phyloP scores from a whole-genome alignment of 1,139 yeast species.

The Lizanozyma gosingica region DNA sequence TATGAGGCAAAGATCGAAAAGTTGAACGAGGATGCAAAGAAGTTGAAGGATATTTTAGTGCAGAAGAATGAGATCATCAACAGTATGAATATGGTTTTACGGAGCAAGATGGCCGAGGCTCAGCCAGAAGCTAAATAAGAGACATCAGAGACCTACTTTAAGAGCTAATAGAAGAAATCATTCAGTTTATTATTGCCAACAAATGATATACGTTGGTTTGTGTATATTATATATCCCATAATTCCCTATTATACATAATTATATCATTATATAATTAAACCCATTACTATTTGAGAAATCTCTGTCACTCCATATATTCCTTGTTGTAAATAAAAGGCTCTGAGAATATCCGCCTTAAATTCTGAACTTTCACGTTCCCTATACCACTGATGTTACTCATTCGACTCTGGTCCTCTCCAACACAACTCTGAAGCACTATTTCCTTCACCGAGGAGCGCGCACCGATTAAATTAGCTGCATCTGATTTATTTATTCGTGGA shows the following conservation, averaged over 20 bases:
- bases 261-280: slow-evolving; percentile 1
- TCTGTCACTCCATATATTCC: slow-evolving; percentile 10
- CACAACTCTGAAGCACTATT: slow-evolving; percentile 20
- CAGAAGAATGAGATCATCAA: slow-evolving; percentile 51
- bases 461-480: slow-evolving; percentile 34
- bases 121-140: no score
- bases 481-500: slow-evolving; percentile 34
- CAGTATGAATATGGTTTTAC: slow-evolving; percentile 44
- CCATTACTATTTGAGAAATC: neutral
- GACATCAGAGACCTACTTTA: no score
- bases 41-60: slow-evolving; percentile 64
- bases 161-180: no score
- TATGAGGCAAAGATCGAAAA: slow-evolving; percentile 69
- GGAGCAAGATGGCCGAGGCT: slow-evolving; percentile 34
- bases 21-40: slow-evolving; percentile 62
- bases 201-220: neutral
- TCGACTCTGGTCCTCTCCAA: slow-evolving; percentile 11
- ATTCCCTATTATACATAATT: slow-evolving; percentile 1
- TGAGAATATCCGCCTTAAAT: slow-evolving; percentile 25
- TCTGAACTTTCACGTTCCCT: slow-evolving; percentile 28
- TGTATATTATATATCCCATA: slow-evolving; percentile 1
- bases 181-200: neutral
- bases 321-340: slow-evolving; percentile 38
- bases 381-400: slow-evolving; percentile 27
- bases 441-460: slow-evolving; percentile 32